Conservation (phyloP, 164 flowering plant species). For the Platanus orientalis region DNA sequence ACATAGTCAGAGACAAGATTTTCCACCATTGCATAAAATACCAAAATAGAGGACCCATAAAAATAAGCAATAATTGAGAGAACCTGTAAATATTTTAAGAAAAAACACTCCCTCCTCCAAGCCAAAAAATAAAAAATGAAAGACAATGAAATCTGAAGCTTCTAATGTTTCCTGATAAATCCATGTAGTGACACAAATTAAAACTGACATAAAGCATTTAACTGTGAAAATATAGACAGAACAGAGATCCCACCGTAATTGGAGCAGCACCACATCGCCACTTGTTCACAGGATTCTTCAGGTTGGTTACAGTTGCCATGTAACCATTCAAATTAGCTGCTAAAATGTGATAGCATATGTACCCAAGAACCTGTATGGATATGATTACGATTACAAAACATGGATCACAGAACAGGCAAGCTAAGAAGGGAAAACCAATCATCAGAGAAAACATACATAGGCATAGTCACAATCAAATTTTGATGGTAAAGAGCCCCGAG, state of each 20-base stretch:
- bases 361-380: conserved; percentile 84
- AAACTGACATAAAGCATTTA: too few relatives aligned
- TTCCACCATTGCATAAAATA: too few relatives aligned
- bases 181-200: too few relatives aligned
- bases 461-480: conserved; percentile 99
- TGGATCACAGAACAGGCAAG: neutral
- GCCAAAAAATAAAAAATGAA: too few relatives aligned
- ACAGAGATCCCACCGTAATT: conserved; percentile 50
- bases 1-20: neutral
- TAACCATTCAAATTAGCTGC: conserved; percentile 98
- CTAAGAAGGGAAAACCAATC: neutral
- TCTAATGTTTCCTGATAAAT: too few relatives aligned
- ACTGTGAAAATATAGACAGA: neutral
- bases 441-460: conserved; percentile 50
- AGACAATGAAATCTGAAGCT: too few relatives aligned
- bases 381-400: neutral
- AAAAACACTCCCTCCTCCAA: too few relatives aligned
- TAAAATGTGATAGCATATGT: conserved; percentile 83
- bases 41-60: too few relatives aligned
- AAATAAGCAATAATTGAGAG: too few relatives aligned
- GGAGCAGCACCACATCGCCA: conserved; percentile 99
- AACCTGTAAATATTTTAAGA: too few relatives aligned
- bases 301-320: conserved; percentile 91
- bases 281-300: conserved; percentile 88
- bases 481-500: conserved; percentile 95